phyloP scores from a whole-genome alignment of 2,329 filamentous ascomycete species.

The Beauveria australis region DNA sequence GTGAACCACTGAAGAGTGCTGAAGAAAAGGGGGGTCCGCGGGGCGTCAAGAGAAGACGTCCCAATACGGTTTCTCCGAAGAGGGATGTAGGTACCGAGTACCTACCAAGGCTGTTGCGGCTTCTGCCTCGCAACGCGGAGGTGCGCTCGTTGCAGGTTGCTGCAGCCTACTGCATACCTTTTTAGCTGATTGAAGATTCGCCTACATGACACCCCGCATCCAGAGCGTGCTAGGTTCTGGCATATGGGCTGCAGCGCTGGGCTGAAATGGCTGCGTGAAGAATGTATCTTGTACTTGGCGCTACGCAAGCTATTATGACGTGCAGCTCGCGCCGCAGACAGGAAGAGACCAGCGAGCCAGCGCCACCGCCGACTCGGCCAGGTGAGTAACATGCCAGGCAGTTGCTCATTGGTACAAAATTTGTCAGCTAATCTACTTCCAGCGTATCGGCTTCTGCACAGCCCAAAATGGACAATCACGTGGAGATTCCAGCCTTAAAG shows the following conservation, averaged over 20 bases:
- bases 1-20: background rate
- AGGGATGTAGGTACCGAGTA: background rate
- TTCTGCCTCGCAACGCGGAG: no score
- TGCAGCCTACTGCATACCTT: background rate
- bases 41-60: no score
- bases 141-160: background rate
- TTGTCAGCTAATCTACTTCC: background rate
- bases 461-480: background rate
- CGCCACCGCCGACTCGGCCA: conserved; percentile 1
- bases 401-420: no score
- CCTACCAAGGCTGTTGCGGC: background rate
- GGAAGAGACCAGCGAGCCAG: background rate
- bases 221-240: background rate
- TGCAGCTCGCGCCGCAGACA: background rate
- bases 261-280: background rate
- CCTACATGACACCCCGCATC: background rate
- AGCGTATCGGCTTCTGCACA: background rate
- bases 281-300: background rate
- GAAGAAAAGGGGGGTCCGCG: background rate
- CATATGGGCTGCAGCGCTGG: background rate
- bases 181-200: background rate
- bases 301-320: background rate
- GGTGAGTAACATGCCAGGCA: background rate
- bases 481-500: conserved; percentile 1
- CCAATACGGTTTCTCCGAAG: no score